A percentile compares a stretch with the other conserved stretches of the same genome.
These are phyloP conservation scores for Candida ponderosae DNA, from an alignment of 805 yeast species.

Conservation along the genomic window DNA sequence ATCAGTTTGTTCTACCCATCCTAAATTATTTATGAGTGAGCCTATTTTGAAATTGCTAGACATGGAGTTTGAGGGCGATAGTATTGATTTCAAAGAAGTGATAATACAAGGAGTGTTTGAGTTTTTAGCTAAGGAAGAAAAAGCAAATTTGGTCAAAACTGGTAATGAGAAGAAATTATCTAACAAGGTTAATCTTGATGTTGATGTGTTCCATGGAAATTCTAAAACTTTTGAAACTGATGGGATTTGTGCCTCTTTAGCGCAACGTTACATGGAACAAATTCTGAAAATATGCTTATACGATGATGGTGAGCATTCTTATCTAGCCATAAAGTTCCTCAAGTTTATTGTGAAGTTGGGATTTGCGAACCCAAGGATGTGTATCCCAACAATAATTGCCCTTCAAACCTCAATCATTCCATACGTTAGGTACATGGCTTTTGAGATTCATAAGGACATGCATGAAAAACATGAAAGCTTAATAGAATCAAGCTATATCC, in stretches of 20 bases:
- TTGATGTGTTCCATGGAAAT: conserved; percentile 47
- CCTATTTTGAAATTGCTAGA: conserved; percentile 47
- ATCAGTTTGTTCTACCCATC: conserved; percentile 51
- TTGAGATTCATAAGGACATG: conserved; percentile 43
- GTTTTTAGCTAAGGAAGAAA: conserved; percentile 52
- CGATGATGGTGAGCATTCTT: conserved; percentile 38
- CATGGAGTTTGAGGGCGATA: conserved; percentile 31
- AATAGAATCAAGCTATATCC: conserved; percentile 55
- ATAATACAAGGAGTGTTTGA: conserved; percentile 50
- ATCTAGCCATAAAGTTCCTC: conserved; percentile 45
- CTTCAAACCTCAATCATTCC: conserved; percentile 46
- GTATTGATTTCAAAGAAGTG: conserved; percentile 36
- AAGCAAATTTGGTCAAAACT: conserved; percentile 29
- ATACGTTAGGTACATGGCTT: conserved; percentile 39
- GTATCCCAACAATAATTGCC: conserved; percentile 65
- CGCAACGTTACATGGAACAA: conserved; percentile 48
- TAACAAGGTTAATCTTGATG: conserved; percentile 23
- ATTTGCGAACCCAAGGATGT: conserved; percentile 64
- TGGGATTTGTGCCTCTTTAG: conserved; percentile 67
- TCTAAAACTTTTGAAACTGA: conserved; percentile 45
- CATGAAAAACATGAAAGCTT: conserved; percentile 65
- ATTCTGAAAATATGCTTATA: conserved; percentile 42
- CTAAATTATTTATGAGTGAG: conserved; percentile 56
- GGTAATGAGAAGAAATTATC: conserved; percentile 32
- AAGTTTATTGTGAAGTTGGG: conserved; percentile 55